Conservation (phyloP, 805 yeast species). For the Helenozyma rhizophorensis region DNA sequence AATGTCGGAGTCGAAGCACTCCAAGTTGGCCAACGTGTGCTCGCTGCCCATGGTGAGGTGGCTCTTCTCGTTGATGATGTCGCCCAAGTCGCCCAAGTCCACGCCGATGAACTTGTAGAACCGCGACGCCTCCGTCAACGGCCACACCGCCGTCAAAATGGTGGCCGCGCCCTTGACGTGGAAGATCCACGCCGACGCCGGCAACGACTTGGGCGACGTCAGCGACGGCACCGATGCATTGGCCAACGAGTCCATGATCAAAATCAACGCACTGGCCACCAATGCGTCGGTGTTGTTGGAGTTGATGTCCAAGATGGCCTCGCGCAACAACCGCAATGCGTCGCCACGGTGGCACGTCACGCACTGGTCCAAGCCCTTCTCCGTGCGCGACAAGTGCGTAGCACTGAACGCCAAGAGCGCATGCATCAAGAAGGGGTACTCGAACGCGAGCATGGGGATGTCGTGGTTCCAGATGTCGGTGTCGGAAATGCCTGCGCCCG, state of each 20-base stretch:
- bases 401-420: constrained; percentile 88
- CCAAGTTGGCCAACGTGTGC: constrained; percentile 50
- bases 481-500: constrained; percentile 87
- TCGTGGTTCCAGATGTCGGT: constrained; percentile 82
- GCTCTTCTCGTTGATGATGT: constrained; percentile 44
- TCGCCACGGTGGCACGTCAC: constrained; percentile 86
- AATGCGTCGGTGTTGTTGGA: constrained; percentile 87
- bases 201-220: constrained; percentile 53
- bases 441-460: constrained; percentile 84
- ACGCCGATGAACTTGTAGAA: constrained; percentile 62
- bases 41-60: constrained; percentile 15
- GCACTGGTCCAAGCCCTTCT: constrained; percentile 70
- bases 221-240: constrained; percentile 68
- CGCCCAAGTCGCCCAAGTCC: constrained; percentile 86
- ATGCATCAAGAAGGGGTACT: constrained; percentile 89
- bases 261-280: constrained; percentile 84
- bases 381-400: constrained; percentile 78
- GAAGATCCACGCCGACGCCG: constrained; percentile 95
- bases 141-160: constrained; percentile 94
- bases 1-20: constrained; percentile 83
- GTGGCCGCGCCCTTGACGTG: constrained; percentile 98
- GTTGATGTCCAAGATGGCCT: constrained; percentile 79
- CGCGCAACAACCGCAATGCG: constrained; percentile 74
- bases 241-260: constrained; percentile 91
- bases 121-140: constrained; percentile 48